phyloP scores from a whole-genome alignment of 805 yeast species.

The Crinitomyces ghanaensis region DNA sequence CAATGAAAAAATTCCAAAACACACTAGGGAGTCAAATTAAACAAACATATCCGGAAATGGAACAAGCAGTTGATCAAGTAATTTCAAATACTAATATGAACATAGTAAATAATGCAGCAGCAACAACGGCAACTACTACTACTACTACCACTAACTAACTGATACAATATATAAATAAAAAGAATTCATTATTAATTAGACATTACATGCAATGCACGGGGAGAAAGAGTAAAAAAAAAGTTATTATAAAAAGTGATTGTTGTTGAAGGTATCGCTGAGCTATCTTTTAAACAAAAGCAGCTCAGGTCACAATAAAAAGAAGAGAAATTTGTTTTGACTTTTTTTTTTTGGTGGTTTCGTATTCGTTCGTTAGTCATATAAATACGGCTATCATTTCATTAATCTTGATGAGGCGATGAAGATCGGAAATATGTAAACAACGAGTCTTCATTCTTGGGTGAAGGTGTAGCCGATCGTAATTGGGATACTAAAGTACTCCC shows the following conservation, averaged over 20 bases:
- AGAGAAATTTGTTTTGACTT: no score
- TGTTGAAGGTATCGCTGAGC: no score
- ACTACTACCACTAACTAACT: background rate
- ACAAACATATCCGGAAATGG: slow-evolving; percentile 71
- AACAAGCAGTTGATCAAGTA: slow-evolving; percentile 42
- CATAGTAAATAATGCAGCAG: background rate
- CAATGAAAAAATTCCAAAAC: slow-evolving; percentile 51
- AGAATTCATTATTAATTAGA: slow-evolving; percentile 4
- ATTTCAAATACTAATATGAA: slow-evolving; percentile 1
- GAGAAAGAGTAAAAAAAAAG: background rate
- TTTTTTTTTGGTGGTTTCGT: no score
- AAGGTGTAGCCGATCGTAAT: slow-evolving; percentile 5
- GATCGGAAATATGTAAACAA: slow-evolving; percentile 4
- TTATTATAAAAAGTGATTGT: no score
- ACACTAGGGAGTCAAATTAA: slow-evolving; percentile 56
- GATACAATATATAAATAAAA: slow-evolving; percentile 1
- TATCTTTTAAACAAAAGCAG: no score
- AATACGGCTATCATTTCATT: background rate
- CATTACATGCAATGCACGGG: slow-evolving; percentile 3
- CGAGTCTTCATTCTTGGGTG: slow-evolving; percentile 5
- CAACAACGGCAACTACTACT: background rate
- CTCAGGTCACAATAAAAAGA: no score
- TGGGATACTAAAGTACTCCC: slow-evolving; percentile 1
- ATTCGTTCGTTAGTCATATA: no score
- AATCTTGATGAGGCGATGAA: slow-evolving; percentile 8